A percentile compares a stretch with the other conserved stretches of the same genome.
Conservation (phyloP, 176 grass and related monocot genomes). For the Calamus simplicifolius region DNA sequence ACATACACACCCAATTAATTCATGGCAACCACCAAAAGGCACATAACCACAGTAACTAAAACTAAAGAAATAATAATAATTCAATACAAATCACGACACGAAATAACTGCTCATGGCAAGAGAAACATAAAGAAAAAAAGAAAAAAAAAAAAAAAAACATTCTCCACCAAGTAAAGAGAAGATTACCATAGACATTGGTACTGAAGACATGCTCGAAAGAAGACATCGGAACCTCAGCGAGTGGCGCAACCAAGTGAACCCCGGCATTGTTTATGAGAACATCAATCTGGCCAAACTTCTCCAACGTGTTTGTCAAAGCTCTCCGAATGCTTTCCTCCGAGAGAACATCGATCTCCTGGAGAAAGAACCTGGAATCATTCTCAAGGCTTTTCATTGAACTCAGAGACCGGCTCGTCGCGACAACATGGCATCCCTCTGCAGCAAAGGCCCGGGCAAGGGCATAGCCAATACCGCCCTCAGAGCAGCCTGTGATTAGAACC, state of each 20-base stretch:
- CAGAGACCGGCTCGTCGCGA: constrained; percentile 66
- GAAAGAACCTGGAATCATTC: constrained; percentile 35
- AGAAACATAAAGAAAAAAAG: too few species aligned
- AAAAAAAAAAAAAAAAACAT: too few species aligned
- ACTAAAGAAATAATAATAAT: too few species aligned
- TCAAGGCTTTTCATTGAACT: constrained; percentile 59
- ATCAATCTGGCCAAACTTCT: constrained; percentile 51
- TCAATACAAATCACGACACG: neutral
- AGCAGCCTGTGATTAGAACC: constrained; percentile 84
- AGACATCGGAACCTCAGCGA: constrained; percentile 69
- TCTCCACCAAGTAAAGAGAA: too few species aligned
- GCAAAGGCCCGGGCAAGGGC: constrained; percentile 61
- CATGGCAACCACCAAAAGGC: too few species aligned
- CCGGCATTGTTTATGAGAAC: constrained; percentile 95
- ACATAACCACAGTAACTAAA: too few species aligned
- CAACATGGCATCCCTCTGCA: constrained; percentile 54
- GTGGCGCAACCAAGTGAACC: constrained; percentile 79
- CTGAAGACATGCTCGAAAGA: constrained; percentile 54
- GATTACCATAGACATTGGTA: constrained; percentile 77
- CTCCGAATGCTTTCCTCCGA: constrained; percentile 43
- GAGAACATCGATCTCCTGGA: constrained; percentile 57
- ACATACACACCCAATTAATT: too few species aligned
- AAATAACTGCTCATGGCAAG: neutral
- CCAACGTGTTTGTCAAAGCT: constrained; percentile 35
- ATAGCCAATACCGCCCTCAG: constrained; percentile 75